Evolutionary conservation across 306 rosid species (phyloP).

Genomic region (barrel medic (Medicago truncatula)): MtrunA17r5.0-ANR NC_053042.1:16244501-16245000

Average conservation of each 20-base stretch:
- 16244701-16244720: conserved; percentile 98
- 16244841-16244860: conserved; percentile 3
- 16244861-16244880: conserved; percentile 75
- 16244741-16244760: conserved; percentile 97
- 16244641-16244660: conserved; percentile 16
- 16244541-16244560: neutral
- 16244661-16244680: conserved; percentile 22
- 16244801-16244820: conserved; percentile 7
- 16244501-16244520: conserved; percentile 45
- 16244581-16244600: neutral
- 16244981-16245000: conserved; percentile 34
- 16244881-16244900: conserved; percentile 99
- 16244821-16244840: neutral
- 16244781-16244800: conserved; percentile 4
- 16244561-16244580: neutral
- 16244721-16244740: conserved; percentile 98
- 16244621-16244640: conserved; percentile 1
- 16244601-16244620: conserved; percentile 17
- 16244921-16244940: conserved; percentile 98
- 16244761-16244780: conserved; percentile 30
- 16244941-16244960: conserved; percentile 18
- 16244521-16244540: too few relatives aligned
- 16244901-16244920: conserved; percentile 97
- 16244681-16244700: conserved; percentile 80
- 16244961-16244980: conserved; percentile 5